Evolutionary conservation across 139 green algal species (phyloP).

Genomic region (Tetraselmis striata): DNA sequence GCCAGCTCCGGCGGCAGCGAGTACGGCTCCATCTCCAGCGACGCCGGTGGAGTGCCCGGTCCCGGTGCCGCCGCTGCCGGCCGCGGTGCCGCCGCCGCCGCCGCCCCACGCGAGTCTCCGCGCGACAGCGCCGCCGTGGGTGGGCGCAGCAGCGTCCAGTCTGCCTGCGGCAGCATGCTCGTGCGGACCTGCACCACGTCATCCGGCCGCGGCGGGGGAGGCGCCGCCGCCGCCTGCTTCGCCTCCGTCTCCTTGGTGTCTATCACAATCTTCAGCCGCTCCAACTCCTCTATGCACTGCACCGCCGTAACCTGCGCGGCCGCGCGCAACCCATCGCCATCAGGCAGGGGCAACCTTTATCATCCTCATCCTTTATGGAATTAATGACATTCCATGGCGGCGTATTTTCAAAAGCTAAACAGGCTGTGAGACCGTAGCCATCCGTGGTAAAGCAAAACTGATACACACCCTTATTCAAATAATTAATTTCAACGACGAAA

Average conservation of each 20-base stretch:
- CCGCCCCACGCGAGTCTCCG: neutral
- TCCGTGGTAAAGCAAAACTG: too few species aligned
- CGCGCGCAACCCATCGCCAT: too few species aligned
- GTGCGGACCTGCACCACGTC: conserved; percentile 40
- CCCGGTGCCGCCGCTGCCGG: conserved; percentile 3
- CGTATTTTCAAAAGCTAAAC: conserved; percentile 31
- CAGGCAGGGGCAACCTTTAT: too few species aligned
- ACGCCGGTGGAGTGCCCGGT: too few species aligned
- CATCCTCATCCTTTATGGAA: neutral
- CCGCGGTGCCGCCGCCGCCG: neutral
- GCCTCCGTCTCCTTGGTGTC: conserved; percentile 18
- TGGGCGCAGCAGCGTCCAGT: conserved; percentile 39
- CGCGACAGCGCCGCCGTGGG: neutral
- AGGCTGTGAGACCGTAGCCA: conserved; percentile 3
- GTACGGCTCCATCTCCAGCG: neutral
- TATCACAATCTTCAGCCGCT: conserved; percentile 50
- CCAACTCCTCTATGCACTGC: conserved; percentile 44
- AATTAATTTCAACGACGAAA: too few species aligned
- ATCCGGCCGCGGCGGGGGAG: conserved; percentile 29
- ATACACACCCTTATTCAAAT: too few species aligned
- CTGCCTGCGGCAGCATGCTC: conserved; percentile 50
- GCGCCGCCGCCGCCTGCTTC: conserved; percentile 9
- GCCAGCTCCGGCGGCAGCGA: neutral
- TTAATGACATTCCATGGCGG: neutral
- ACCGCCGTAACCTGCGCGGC: neutral